phyloP scores from a whole-genome alignment of 192 early-diverging fungal genomes.

The Coemansia sp. region DNA sequence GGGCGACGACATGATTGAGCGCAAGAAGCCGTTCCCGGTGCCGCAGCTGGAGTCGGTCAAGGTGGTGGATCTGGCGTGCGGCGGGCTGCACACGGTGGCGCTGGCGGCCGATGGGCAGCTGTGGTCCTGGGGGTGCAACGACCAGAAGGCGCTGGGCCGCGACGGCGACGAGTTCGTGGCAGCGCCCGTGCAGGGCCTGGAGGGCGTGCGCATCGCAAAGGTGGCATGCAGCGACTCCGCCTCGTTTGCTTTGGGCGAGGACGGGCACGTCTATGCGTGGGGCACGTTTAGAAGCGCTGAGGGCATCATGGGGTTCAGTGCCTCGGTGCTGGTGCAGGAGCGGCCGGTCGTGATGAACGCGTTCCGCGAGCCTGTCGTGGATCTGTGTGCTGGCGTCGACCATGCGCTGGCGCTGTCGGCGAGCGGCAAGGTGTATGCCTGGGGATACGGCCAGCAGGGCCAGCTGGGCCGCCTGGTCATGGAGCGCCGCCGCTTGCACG shows the following conservation, averaged over 20 bases:
- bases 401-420: slow-evolving; percentile 75
- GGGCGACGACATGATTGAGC: slow-evolving; percentile 76
- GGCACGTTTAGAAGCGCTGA: slow-evolving; percentile 81
- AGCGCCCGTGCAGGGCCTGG: slow-evolving; percentile 73
- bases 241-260: slow-evolving; percentile 71
- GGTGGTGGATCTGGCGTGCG: slow-evolving; percentile 77
- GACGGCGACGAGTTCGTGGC: slow-evolving; percentile 64
- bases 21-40: slow-evolving; percentile 73
- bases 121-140: slow-evolving; percentile 96
- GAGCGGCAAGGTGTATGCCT: slow-evolving; percentile 78
- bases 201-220: slow-evolving; percentile 67
- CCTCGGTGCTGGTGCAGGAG: slow-evolving; percentile 61
- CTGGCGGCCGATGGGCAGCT: slow-evolving; percentile 69
- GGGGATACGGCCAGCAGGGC: slow-evolving; percentile 87
- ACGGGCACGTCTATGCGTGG: slow-evolving; percentile 83
- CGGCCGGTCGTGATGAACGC: slow-evolving; percentile 60
- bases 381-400: slow-evolving; percentile 79
- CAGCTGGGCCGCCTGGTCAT: slow-evolving; percentile 84
- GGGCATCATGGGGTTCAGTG: slow-evolving; percentile 82
- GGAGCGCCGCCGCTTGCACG: slow-evolving; percentile 67
- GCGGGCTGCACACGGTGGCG: slow-evolving; percentile 86
- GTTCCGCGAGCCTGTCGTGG: slow-evolving; percentile 63
- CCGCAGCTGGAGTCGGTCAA: slow-evolving; percentile 64
- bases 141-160: slow-evolving; percentile 82
- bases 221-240: slow-evolving; percentile 84